Evolutionary conservation across 306 rosid species (phyloP).

Genomic region (Trifolium dubium): DNA sequence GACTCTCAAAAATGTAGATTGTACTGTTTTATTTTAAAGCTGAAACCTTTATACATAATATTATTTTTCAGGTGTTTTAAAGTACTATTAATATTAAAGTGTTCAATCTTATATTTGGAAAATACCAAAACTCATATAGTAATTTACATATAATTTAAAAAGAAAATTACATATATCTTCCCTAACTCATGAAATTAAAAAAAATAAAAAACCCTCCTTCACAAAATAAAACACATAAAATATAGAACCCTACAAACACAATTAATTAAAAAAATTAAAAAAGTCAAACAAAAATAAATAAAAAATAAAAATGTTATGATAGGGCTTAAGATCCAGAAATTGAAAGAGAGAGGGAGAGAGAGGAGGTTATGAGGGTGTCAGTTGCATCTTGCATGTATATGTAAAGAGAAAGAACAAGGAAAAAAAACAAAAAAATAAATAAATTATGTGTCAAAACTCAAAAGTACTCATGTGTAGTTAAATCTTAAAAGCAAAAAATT

Average conservation of each 20-base stretch:
- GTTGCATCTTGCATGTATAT: conserved; percentile 24
- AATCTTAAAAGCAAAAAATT: conserved; percentile 49
- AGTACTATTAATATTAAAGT: conserved; percentile 35
- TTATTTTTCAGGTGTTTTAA: conserved; percentile 15
- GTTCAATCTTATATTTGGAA: conserved; percentile 49
- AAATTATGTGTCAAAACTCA: conserved; percentile 21
- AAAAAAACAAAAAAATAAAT: neutral
- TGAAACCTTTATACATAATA: conserved; percentile 37
- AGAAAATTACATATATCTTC: neutral
- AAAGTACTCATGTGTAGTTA: conserved; percentile 26
- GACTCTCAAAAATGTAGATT: conserved; percentile 16
- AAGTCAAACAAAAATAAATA: neutral
- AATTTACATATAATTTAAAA: neutral
- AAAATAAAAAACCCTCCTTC: neutral
- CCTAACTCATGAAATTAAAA: neutral
- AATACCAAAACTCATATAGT: neutral
- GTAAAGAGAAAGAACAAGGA: conserved; percentile 37
- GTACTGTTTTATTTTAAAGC: conserved; percentile 51
- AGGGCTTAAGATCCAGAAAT: conserved; percentile 22
- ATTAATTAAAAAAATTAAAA: neutral
- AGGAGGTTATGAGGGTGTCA: conserved; percentile 39
- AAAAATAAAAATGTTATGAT: neutral
- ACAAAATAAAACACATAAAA: neutral
- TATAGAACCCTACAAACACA: conserved; percentile 8
- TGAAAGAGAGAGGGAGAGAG: neutral